Percentiles rank a stretch among this genome's conserved stretches.
Evolutionary conservation across 768 basidiomycete genomes (phyloP).

Genomic region (Agaricus blazei): DNA sequence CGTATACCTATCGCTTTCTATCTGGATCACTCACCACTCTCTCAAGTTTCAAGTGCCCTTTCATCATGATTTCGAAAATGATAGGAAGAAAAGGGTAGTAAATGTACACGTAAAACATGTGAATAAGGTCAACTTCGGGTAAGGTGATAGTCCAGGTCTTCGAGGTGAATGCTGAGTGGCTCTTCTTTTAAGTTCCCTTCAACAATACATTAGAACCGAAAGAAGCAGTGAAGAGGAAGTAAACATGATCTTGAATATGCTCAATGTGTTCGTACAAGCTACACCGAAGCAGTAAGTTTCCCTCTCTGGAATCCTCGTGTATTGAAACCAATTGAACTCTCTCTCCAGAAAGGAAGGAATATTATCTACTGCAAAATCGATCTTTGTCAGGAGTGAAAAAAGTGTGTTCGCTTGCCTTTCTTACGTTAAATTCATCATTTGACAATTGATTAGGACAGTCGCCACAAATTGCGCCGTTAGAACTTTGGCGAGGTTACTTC

Average conservation of each 20-base stretch:
- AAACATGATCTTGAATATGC: slow-evolving; percentile 22
- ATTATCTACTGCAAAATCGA: slow-evolving; percentile 1
- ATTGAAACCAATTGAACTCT: too few species aligned
- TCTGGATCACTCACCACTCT: neutral
- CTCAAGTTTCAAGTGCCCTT: slow-evolving; percentile 1
- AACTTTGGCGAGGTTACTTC: slow-evolving; percentile 37
- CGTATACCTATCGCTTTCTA: neutral
- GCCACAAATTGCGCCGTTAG: slow-evolving; percentile 22
- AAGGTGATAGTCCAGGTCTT: neutral
- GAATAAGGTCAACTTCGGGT: slow-evolving; percentile 19
- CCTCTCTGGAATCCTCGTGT: neutral
- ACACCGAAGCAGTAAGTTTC: slow-evolving; percentile 21
- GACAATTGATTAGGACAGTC: slow-evolving; percentile 8
- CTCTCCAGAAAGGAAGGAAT: slow-evolving; percentile 7
- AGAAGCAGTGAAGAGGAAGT: neutral
- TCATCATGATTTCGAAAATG: neutral
- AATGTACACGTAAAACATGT: slow-evolving; percentile 21
- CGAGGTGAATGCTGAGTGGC: neutral
- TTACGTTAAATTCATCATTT: neutral
- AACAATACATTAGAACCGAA: slow-evolving; percentile 4
- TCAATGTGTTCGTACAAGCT: slow-evolving; percentile 29
- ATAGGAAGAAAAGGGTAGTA: neutral
- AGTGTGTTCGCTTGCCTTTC: neutral
- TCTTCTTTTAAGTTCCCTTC: neutral
- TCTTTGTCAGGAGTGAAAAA: slow-evolving; percentile 6